Conservation (phyloP, 345 rosid species). For the Isatis tinctoria region DNA sequence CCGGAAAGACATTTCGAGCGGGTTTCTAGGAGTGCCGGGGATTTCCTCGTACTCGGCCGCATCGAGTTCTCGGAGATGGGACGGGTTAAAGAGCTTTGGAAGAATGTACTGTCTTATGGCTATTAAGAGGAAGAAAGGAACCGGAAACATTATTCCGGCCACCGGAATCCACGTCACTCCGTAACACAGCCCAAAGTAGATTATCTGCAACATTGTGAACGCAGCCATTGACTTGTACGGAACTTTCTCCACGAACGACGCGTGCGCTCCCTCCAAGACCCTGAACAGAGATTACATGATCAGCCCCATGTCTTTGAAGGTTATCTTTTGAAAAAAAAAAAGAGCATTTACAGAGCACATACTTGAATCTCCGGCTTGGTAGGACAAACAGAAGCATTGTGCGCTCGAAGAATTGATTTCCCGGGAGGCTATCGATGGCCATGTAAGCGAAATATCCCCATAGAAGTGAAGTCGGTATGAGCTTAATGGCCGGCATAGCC, state of each 20-base stretch:
- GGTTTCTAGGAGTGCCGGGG: constrained; percentile 40
- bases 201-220: constrained; percentile 60
- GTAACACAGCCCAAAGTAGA: constrained; percentile 61
- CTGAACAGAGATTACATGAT: constrained; percentile 28
- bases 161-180: constrained; percentile 87
- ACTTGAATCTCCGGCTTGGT: constrained; percentile 66
- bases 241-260: constrained; percentile 73
- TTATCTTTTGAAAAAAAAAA: not conserved
- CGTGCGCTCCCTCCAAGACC: constrained; percentile 63
- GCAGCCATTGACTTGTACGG: constrained; percentile 50
- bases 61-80: constrained; percentile 59
- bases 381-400: constrained; percentile 56
- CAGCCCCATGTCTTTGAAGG: not conserved
- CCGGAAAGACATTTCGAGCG: constrained; percentile 24
- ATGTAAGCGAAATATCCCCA: constrained; percentile 92
- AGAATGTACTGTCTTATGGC: constrained; percentile 64
- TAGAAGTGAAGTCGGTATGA: constrained; percentile 73
- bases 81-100: constrained; percentile 50
- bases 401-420: constrained; percentile 88
- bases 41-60: constrained; percentile 85
- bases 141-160: constrained; percentile 78
- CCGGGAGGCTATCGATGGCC: constrained; percentile 91
- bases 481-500: constrained; percentile 72
- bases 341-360: not conserved
- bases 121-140: constrained; percentile 77